Evolutionary conservation across 179 eudicot species (phyloP).

Genomic region (Beta corolliflora): DNA sequence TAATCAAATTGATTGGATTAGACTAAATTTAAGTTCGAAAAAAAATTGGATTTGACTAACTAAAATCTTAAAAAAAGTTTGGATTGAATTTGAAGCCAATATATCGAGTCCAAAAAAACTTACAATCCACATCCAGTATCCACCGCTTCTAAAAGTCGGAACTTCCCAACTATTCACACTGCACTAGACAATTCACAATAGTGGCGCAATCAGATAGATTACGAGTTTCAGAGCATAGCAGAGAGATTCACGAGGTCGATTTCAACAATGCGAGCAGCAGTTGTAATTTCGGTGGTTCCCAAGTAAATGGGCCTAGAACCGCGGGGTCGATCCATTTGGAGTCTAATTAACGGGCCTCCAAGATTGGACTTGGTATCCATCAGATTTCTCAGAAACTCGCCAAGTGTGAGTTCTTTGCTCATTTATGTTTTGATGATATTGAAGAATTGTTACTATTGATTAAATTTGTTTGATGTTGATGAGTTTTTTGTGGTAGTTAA

Average conservation of each 20-base stretch:
- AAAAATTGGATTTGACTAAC: no score
- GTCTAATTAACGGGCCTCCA: slow-evolving; percentile 76
- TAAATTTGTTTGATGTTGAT: neutral
- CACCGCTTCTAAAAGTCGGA: no score
- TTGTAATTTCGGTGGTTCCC: slow-evolving; percentile 30
- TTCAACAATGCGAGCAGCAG: slow-evolving; percentile 17
- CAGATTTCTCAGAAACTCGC: slow-evolving; percentile 91
- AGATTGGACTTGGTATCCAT: slow-evolving; percentile 82
- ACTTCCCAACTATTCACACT: no score
- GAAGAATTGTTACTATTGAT: neutral
- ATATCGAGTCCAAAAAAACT: no score
- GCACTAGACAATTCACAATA: no score
- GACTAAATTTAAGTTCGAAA: no score
- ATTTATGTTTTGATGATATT: neutral
- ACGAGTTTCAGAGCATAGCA: slow-evolving; percentile 64
- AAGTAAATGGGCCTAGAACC: slow-evolving; percentile 51
- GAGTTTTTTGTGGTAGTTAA: neutral
- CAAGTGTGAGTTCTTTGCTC: slow-evolving; percentile 47
- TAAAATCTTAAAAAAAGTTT: no score
- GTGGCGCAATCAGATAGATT: slow-evolving; percentile 77
- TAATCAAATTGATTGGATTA: no score
- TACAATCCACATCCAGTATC: no score
- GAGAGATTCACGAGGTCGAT: slow-evolving; percentile 57
- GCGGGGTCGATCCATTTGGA: slow-evolving; percentile 66
- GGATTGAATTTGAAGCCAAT: no score